Evolutionary conservation across 2,329 filamentous ascomycete genomes (phyloP).

Genomic region (Penicillium freii): DNA sequence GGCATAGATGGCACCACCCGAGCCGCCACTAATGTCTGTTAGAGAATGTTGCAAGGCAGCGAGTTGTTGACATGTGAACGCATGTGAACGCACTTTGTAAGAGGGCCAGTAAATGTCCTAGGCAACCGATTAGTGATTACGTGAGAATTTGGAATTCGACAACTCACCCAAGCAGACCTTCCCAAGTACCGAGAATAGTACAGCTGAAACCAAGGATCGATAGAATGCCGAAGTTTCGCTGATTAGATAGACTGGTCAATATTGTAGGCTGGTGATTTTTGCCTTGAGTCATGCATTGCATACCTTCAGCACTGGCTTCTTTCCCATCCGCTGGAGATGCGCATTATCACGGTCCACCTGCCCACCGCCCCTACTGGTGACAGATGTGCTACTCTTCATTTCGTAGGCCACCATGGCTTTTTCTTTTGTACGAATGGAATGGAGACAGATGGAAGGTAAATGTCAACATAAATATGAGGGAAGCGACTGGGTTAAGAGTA

Average conservation of each 20-base stretch:
- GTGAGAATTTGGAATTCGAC: background rate
- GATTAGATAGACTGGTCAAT: background rate
- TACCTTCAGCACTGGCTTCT: conserved; percentile 7
- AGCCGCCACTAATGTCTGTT: conserved; percentile 24
- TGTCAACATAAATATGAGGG: background rate
- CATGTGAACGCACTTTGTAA: conserved; percentile 10
- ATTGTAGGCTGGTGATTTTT: background rate
- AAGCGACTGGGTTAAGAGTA: background rate
- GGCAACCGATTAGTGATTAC: background rate
- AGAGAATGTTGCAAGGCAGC: background rate
- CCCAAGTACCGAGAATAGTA: conserved; percentile 42
- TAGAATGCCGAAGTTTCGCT: conserved; percentile 42
- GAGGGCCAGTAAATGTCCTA: conserved; percentile 9
- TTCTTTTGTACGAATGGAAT: background rate
- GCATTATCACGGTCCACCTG: background rate
- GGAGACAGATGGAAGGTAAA: background rate
- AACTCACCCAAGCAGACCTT: conserved; percentile 37
- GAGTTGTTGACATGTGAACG: background rate
- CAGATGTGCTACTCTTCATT: background rate
- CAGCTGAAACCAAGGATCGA: conserved; percentile 42
- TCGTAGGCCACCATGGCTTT: background rate
- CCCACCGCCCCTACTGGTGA: background rate
- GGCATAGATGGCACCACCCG: conserved; percentile 29
- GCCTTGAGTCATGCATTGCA: background rate
- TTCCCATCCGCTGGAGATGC: conserved; percentile 8